These are phyloP conservation scores for Arthrinium phaeospermum DNA, from an alignment of 2,329 filamentous ascomycete genomes.

Conservation along the genomic window DNA sequence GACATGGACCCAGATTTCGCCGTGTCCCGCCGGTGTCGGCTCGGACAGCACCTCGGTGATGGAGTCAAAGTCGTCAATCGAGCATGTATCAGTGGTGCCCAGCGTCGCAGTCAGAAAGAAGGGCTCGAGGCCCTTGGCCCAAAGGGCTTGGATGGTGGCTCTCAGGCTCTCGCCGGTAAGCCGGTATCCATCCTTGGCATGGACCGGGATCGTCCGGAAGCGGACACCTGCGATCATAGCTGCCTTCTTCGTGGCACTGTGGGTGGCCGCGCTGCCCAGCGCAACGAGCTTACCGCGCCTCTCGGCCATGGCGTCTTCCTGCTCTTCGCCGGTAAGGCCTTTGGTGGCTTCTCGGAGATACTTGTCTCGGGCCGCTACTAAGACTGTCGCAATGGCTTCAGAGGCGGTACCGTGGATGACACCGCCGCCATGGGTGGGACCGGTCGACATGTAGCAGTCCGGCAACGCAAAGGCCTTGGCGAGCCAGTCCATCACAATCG, in stretches of 20 bases:
- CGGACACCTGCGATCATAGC: slow-evolving; percentile 86
- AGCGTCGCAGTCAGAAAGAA: slow-evolving; percentile 87
- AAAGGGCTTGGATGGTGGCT: slow-evolving; percentile 67
- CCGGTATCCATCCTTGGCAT: slow-evolving; percentile 67
- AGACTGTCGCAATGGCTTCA: slow-evolving; percentile 84
- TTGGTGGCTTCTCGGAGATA: slow-evolving; percentile 68
- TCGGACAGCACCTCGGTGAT: slow-evolving; percentile 60
- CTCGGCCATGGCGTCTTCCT: slow-evolving; percentile 72
- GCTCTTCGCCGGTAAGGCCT: slow-evolving; percentile 47
- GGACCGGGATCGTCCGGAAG: slow-evolving; percentile 71
- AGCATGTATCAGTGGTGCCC: slow-evolving; percentile 88
- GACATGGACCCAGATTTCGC: slow-evolving; percentile 85
- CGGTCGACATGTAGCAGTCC: slow-evolving; percentile 73
- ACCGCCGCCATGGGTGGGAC: slow-evolving; percentile 76
- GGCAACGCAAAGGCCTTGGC: slow-evolving; percentile 78
- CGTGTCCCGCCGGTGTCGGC: slow-evolving; percentile 35
- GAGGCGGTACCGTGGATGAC: slow-evolving; percentile 94
- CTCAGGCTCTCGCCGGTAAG: slow-evolving; percentile 71
- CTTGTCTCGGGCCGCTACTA: slow-evolving; percentile 86
- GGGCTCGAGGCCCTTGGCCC: slow-evolving; percentile 74
- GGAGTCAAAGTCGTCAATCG: slow-evolving; percentile 79
- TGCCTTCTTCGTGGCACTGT: slow-evolving; percentile 86
- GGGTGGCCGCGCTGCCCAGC: slow-evolving; percentile 77
- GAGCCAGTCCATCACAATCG: slow-evolving; percentile 90
- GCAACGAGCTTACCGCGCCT: slow-evolving; percentile 78